Base-by-base conservation (phyloP, 305 asterid species). In the Ajuga reptans region DNA sequence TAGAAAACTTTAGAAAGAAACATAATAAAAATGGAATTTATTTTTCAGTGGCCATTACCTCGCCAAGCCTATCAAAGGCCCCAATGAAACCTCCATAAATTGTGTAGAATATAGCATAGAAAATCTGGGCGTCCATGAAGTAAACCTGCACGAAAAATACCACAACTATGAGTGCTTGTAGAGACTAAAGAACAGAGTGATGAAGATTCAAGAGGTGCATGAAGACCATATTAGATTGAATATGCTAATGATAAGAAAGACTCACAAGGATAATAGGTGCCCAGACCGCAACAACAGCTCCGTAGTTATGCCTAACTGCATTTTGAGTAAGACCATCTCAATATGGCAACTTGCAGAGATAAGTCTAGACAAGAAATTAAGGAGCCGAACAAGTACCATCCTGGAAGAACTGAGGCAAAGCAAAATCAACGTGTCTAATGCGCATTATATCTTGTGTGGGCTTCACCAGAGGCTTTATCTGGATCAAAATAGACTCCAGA, bases 391-490 rank as follows among this genome's bases (percentile, higher is more conserved):
- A 71, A 68, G 64, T 84, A 85, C 96, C 95, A 60, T 84, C 15
- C 37, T 91, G 95, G 73, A 89, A 84, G 77, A 89, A 81, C 76
- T 89, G 92, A 41, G 86, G 96, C 96, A 95, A 89, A 75, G 85
- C 83, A 80, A 84, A 87, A 55, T 80, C 85, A 76, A 89, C 84
- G 15, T 15, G 84, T 46, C 62, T 84, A 78, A 89, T 89, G 57
- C 47, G 66, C 88, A 89, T 87, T 58, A 89, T 81, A 53, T 80
- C 86, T 84, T 80, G 84, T 5, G 96, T 89, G 73, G 96, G 96
- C 70, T 72, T 78, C 68, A 89, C 77, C 71, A 89, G 82, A 70
- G 96, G 92, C 80, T 84, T 89, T 73, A 89, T 86, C 96, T 89
- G 81, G 73, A 82, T 68, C 53, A 67, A 53, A 69, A 39, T 31